phyloP scores from a whole-genome alignment of 345 rosid species.

The Citrus glauca region DNA sequence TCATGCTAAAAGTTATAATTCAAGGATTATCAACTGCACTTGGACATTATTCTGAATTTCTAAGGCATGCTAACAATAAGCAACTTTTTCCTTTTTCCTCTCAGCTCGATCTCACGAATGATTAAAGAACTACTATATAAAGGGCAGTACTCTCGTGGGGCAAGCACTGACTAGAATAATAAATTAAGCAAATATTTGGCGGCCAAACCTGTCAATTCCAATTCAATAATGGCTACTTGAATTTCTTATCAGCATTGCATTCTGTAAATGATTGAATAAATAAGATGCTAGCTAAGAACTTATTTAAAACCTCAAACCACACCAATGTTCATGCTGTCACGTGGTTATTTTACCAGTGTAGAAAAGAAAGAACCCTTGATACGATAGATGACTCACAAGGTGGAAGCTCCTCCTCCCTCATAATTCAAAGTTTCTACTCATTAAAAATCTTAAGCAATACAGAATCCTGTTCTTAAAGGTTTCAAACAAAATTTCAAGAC shows the following conservation, averaged over 20 bases:
- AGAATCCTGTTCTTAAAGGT: neutral
- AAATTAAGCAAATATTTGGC: neutral
- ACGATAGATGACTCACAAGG: neutral
- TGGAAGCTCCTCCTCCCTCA: neutral
- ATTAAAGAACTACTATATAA: neutral
- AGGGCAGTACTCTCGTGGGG: neutral
- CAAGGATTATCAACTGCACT: neutral
- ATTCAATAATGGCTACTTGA: neutral
- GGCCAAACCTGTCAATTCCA: neutral
- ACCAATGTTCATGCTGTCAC: neutral
- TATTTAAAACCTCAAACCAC: neutral
- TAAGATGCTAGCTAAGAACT: neutral
- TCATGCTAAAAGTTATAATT: neutral
- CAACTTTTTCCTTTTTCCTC: neutral
- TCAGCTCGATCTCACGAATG: neutral
- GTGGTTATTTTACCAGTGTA: neutral
- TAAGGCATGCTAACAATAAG: neutral
- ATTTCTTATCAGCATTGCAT: neutral
- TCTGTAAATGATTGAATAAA: neutral
- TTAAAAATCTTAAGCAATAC: neutral
- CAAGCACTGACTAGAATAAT: neutral
- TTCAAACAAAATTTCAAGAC: neutral
- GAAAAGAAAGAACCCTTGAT: neutral
- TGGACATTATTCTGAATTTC: neutral
- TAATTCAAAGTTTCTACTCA: neutral